A percentile compares a stretch with the other conserved stretches of the same genome.
Conservation (phyloP, 2,329 filamentous ascomycete species). For the Fusarium sp. region DNA sequence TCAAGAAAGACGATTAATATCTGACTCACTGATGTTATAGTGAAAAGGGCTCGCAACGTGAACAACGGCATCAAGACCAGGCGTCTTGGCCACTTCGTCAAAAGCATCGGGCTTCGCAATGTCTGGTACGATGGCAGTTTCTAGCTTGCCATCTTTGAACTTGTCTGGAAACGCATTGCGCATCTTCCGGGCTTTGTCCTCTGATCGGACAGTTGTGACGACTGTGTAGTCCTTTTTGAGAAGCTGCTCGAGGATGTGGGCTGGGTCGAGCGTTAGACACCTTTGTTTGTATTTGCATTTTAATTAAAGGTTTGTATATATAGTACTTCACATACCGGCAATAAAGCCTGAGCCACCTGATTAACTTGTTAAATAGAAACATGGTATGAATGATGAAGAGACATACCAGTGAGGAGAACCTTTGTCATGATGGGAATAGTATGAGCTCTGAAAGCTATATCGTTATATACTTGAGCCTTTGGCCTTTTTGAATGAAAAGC, state of each 20-base stretch:
- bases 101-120: slow-evolving; percentile 82
- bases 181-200: slow-evolving; percentile 67
- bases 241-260: slow-evolving; percentile 68
- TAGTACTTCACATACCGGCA: slow-evolving; percentile 47
- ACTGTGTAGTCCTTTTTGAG: slow-evolving; percentile 64
- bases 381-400: neutral
- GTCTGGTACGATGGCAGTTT: slow-evolving; percentile 77
- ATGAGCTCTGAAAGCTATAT: neutral
- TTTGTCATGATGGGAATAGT: slow-evolving; percentile 47
- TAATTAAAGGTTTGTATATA: neutral
- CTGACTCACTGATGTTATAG: slow-evolving; percentile 60
- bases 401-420: slow-evolving; percentile 51
- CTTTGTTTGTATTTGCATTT: too few relatives aligned
- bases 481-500: neutral
- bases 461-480: neutral
- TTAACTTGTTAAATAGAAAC: slow-evolving; percentile 18
- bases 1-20: neutral
- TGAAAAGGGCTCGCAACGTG: slow-evolving; percentile 74
- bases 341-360: slow-evolving; percentile 55
- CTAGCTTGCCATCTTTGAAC: slow-evolving; percentile 59
- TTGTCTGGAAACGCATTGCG: slow-evolving; percentile 60
- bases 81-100: slow-evolving; percentile 68
- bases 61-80: slow-evolving; percentile 67
- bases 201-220: slow-evolving; percentile 68
- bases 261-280: slow-evolving; percentile 48